These are phyloP conservation scores for Penicillium sclerotiorum DNA, from an alignment of 2,329 filamentous ascomycete species.

Conservation along the genomic window DNA sequence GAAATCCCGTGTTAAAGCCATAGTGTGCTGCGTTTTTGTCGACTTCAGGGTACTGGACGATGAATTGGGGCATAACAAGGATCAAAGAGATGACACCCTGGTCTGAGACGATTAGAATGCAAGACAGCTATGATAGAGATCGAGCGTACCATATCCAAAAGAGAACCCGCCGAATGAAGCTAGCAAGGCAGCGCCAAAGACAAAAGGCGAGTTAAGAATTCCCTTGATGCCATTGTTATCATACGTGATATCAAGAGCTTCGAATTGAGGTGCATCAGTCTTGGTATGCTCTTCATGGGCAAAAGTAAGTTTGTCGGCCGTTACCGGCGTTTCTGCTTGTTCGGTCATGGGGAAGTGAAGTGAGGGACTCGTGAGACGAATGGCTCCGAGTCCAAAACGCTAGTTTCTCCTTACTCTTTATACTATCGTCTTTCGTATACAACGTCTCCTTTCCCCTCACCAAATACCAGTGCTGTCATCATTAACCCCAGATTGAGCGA, in stretches of 20 bases:
- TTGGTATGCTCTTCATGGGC: background rate
- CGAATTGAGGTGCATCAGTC: background rate
- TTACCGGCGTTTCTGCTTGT: background rate
- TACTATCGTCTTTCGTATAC: no score
- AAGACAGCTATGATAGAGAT: background rate
- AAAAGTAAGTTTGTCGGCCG: background rate
- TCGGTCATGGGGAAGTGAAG: background rate
- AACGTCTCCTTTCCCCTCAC: background rate
- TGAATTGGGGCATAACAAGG: slow-evolving; percentile 52
- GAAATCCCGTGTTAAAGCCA: slow-evolving; percentile 45
- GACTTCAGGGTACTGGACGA: slow-evolving; percentile 44
- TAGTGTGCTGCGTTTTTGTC: slow-evolving; percentile 27
- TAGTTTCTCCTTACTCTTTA: no score
- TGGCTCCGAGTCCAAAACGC: background rate
- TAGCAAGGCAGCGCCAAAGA: slow-evolving; percentile 48
- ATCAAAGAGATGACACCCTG: slow-evolving; percentile 43
- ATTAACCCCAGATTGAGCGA: background rate
- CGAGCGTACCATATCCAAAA: slow-evolving; percentile 42
- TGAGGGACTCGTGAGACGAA: background rate
- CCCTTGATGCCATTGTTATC: slow-evolving; percentile 29
- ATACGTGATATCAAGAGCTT: background rate
- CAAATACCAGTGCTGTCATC: no score
- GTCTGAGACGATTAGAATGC: slow-evolving; percentile 7
- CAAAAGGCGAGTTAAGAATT: slow-evolving; percentile 41
- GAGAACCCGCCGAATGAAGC: slow-evolving; percentile 47